Evolutionary conservation across 306 rosid genomes (phyloP), one percentile per base, ranked within the genome.

Genomic region (Quercus robur): DNA sequence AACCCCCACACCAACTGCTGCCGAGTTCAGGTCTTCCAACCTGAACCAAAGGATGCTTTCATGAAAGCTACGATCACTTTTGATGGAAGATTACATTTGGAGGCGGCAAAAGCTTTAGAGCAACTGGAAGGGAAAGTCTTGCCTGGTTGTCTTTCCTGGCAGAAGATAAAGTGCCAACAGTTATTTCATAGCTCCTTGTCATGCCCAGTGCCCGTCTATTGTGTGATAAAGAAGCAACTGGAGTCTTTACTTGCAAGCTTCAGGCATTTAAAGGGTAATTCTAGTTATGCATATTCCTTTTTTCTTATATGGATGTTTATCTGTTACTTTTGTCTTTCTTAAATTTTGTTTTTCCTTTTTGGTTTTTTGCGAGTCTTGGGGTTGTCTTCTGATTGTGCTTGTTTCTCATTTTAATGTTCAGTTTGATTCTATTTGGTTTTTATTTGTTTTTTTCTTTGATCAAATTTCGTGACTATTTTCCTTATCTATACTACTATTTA

Each of bases 101-200:
- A 95, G 85, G 99, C 98, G 12, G 99, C 99, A 20, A 89, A 80
- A 84, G 98, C 98, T 70, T 86, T 95, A 85, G 98, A 95, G 84
- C 82, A 84, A 73, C 79, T 95, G 76, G 97, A 95, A 82, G 97
- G 98, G 57, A 90, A 88, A 79, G 93, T 84, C 28, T 83, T 95
- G 84, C 88, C 94, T 17, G 90, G 94, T 49, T 95, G 89, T 87
- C 81, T 67, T 44, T 33, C 98, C 17, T 93, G 99, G 99, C 98
- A 95, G 77, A 95, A 95, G 92, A 91, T 95, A 68, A 86, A 79
- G 83, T 93, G 97, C 81, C 93, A 91, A 85, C 98, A 75, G 87
- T 76, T 87, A 74, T 95, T 95, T 75, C 90, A 88, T 78, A 93
- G 88, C 82, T 85, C 96, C 77, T 75, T 95, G 84, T 87, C 84